A percentile compares a stretch with the other conserved stretches of the same genome.
phyloP scores from a whole-genome alignment of 192 early-diverging fungal genomes.

The Cladochytrium replicatum region DNA sequence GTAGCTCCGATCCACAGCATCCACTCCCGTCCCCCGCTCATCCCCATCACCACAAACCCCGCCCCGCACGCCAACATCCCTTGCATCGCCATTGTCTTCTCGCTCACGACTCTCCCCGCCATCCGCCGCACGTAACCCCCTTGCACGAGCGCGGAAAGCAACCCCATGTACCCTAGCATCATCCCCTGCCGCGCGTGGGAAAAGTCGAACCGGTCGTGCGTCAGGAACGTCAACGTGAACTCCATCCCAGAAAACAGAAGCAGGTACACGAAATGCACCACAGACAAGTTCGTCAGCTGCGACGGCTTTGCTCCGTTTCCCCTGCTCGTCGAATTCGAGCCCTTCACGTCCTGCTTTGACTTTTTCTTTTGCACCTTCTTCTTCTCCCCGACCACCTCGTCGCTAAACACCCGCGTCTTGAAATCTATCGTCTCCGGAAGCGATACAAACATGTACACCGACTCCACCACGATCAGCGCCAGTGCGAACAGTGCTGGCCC shows the following conservation, averaged over 20 bases:
- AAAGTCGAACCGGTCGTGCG: conserved; percentile 83
- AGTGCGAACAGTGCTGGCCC: conserved; percentile 81
- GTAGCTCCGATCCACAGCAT: conserved; percentile 63
- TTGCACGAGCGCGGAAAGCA: conserved; percentile 79
- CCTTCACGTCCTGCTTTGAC: conserved; percentile 4
- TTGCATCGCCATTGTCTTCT: conserved; percentile 64
- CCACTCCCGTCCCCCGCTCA: conserved; percentile 23
- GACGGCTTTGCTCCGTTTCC: not conserved
- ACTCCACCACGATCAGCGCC: conserved; percentile 70
- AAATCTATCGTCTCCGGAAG: conserved; percentile 68
- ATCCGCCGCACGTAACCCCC: conserved; percentile 84
- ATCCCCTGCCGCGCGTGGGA: conserved; percentile 77
- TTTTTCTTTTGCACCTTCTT: not conserved
- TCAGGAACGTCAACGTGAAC: conserved; percentile 95
- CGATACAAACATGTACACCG: conserved; percentile 56
- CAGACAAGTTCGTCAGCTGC: conserved; percentile 38
- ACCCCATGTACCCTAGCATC: conserved; percentile 77
- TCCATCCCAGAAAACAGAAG: conserved; percentile 98
- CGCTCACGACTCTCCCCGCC: conserved; percentile 46
- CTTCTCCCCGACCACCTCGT: not conserved
- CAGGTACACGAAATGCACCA: conserved; percentile 75
- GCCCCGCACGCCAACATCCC: conserved; percentile 62
- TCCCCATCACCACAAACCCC: conserved; percentile 52
- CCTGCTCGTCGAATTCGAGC: conserved; percentile 13
- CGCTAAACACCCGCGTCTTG: conserved; percentile 20